A percentile compares a stretch with the other conserved stretches of the same genome.
phyloP scores from a whole-genome alignment of 2,329 filamentous ascomycete species.

The Huntiella decipiens region DNA sequence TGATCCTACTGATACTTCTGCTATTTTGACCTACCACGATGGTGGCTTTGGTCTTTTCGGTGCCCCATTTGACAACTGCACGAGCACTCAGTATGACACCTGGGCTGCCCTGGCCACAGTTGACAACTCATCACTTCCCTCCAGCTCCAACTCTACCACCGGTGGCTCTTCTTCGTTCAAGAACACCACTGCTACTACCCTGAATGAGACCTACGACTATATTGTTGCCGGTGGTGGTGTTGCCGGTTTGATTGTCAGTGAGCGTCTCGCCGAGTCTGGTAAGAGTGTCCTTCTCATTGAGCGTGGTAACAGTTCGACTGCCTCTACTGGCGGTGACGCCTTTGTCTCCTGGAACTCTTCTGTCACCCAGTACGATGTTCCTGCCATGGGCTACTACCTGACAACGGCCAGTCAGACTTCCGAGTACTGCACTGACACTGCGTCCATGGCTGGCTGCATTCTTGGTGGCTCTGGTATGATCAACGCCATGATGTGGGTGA shows the following conservation, averaged over 20 bases:
- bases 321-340: constrained; percentile 42
- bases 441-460: constrained; percentile 54
- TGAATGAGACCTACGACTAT: constrained; percentile 22
- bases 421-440: constrained; percentile 48
- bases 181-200: constrained; percentile 26
- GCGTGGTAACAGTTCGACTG: constrained; percentile 41
- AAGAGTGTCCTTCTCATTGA: constrained; percentile 47
- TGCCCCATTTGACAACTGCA: constrained; percentile 20
- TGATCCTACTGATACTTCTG: constrained; percentile 17
- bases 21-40: constrained; percentile 22
- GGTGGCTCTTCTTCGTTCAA: constrained; percentile 22
- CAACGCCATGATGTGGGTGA: constrained; percentile 52
- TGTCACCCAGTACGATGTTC: constrained; percentile 52
- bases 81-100: constrained; percentile 15
- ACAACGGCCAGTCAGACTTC: constrained; percentile 45
- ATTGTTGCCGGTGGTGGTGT: constrained; percentile 19
- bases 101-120: constrained; percentile 14
- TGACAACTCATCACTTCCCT: constrained; percentile 14
- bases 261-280: constrained; percentile 24
- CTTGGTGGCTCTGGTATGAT: constrained; percentile 48
- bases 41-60: constrained; percentile 22
- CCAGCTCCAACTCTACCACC: constrained; percentile 29
- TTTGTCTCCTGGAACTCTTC: constrained; percentile 41
- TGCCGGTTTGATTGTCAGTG: constrained; percentile 18
- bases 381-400: constrained; percentile 47